Conservation (phyloP, 1,284 basidiomycete genomes). For the Pascua guehoae region DNA sequence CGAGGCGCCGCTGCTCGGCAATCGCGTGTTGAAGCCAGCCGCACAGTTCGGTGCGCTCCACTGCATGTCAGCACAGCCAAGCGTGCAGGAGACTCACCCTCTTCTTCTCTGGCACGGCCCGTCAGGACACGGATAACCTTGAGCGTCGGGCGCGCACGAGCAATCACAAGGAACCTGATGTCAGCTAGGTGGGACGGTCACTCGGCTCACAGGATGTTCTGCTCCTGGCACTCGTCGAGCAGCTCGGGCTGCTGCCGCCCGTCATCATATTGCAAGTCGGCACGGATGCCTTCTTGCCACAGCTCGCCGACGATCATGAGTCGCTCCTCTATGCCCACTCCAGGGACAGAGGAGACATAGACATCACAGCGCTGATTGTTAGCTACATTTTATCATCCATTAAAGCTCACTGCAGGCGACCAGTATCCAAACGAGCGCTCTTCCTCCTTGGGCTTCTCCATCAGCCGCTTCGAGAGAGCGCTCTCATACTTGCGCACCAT, state of each 20-base stretch:
- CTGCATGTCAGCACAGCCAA: conserved; percentile 13
- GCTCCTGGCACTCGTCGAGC: conserved; percentile 44
- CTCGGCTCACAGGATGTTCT: conserved; percentile 45
- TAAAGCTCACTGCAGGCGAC: conserved; percentile 33
- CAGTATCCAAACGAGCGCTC: conserved; percentile 53
- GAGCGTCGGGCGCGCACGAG: conserved; percentile 38
- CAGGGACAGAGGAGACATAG: conserved; percentile 53
- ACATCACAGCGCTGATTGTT: conserved; percentile 55
- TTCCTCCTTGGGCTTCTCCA: conserved; percentile 48
- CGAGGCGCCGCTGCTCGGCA: conserved; percentile 46
- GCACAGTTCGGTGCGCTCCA: conserved; percentile 42
- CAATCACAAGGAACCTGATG: conserved; percentile 44
- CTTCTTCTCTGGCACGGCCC: conserved; percentile 35
- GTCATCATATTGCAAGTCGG: conserved; percentile 57
- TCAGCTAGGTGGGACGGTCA: not conserved
- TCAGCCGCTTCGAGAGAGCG: conserved; percentile 46
- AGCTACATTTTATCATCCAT: conserved; percentile 5
- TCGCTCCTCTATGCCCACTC: conserved; percentile 51
- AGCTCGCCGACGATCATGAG: conserved; percentile 54
- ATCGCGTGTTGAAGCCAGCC: conserved; percentile 39
- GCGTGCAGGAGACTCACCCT: conserved; percentile 25
- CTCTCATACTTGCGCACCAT: conserved; percentile 50
- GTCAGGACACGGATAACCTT: conserved; percentile 34
- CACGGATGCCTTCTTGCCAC: conserved; percentile 55
- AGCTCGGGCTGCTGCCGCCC: conserved; percentile 42